These are phyloP conservation scores for Pyricularia grisea DNA, from an alignment of 2,329 filamentous ascomycete genomes.

Conservation along the genomic window DNA sequence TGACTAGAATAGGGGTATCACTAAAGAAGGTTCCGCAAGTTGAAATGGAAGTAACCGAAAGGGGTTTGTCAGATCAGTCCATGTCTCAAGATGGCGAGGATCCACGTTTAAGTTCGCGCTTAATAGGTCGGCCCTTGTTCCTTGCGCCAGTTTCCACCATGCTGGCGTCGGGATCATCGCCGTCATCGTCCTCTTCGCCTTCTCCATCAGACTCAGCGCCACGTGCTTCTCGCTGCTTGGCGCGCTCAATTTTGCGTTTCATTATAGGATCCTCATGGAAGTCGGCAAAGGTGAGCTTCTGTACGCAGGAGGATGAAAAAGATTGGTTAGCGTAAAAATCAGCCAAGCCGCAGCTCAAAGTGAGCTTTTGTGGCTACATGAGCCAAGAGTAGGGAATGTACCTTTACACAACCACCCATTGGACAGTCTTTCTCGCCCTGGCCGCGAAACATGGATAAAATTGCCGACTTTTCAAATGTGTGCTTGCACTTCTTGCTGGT, in stretches of 20 bases:
- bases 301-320: background rate
- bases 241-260: conserved; percentile 47
- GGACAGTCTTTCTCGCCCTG: conserved; percentile 44
- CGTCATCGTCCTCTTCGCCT: background rate
- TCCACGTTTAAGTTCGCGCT: background rate
- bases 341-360: background rate
- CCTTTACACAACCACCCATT: conserved; percentile 52
- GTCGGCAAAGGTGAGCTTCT: conserved; percentile 42
- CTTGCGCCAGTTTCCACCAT: background rate
- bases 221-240: conserved; percentile 22
- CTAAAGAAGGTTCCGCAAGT: background rate
- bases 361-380: background rate
- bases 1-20: background rate
- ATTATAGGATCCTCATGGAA: conserved; percentile 48
- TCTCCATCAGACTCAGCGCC: background rate
- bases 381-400: conserved; percentile 18
- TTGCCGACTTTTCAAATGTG: conserved; percentile 58
- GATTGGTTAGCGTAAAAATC: background rate
- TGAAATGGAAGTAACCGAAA: background rate
- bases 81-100: background rate
- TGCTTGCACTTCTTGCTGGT: conserved; percentile 61
- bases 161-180: conserved; percentile 3
- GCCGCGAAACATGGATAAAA: conserved; percentile 40
- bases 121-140: background rate
- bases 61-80: background rate